These are phyloP conservation scores for Wickerhamomyces kurtzmanii DNA, from an alignment of 805 yeast species.

Conservation along the genomic window DNA sequence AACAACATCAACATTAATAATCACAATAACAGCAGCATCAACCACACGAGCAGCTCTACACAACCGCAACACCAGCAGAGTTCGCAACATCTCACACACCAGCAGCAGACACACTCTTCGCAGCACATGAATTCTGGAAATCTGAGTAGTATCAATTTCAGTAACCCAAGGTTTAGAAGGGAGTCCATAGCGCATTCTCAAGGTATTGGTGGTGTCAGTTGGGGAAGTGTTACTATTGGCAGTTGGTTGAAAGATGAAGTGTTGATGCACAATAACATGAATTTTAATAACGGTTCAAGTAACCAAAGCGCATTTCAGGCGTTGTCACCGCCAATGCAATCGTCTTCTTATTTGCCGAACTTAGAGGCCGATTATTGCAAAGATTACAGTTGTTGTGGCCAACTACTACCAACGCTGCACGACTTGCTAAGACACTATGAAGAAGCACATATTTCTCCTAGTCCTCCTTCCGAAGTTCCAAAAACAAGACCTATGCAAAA, in stretches of 20 bases:
- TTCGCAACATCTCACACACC: constrained; percentile 8
- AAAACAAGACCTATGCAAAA: constrained; percentile 46
- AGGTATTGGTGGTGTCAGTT: constrained; percentile 95
- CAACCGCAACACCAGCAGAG: constrained; percentile 4
- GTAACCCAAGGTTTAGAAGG: constrained; percentile 52
- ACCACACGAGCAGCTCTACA: constrained; percentile 7
- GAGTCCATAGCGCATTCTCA: constrained; percentile 93
- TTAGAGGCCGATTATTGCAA: constrained; percentile 93
- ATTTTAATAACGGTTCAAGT: constrained; percentile 8
- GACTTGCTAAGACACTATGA: constrained; percentile 92
- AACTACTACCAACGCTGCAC: constrained; percentile 83
- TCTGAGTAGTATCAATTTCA: constrained; percentile 2
- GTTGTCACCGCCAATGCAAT: constrained; percentile 51
- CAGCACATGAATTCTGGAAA: too few species aligned
- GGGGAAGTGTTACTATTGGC: constrained; percentile 95
- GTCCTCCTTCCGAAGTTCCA: constrained; percentile 40
- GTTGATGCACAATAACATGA: constrained; percentile 34
- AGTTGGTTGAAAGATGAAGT: constrained; percentile 95
- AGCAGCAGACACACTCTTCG: constrained; percentile 9
- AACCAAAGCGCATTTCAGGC: constrained; percentile 8
- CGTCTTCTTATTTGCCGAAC: constrained; percentile 78
- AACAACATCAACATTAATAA: constrained; percentile 1
- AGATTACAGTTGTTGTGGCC: constrained; percentile 95
- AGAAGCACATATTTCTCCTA: constrained; percentile 77
- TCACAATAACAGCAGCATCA: constrained; percentile 1